Base-by-base conservation (phyloP, 2,329 filamentous ascomycete species). In the Harringtonia lauricola region DNA sequence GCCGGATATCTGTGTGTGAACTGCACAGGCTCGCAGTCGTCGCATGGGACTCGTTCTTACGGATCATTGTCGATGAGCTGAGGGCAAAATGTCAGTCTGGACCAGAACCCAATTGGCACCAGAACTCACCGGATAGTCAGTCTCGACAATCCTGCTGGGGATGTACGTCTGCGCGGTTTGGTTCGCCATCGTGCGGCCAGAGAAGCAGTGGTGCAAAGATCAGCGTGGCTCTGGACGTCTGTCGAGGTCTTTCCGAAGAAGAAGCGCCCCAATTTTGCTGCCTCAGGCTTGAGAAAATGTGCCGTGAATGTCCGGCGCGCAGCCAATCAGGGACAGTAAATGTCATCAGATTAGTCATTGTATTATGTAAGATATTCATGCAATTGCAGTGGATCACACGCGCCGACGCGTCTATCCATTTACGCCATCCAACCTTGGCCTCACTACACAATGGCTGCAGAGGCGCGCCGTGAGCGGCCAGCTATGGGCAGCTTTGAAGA, bases 11-110 rank as follows among this genome's bases (percentile, higher is more conserved):
- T n/a, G n/a, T 47, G 17, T 37, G n/a, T 31, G 41, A 37, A 36
- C 4, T 17, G 8, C 10, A 34, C 28, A 10, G 26, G 3, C 18
- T 6, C n/a, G 15, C 42, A 31, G 17, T 17, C 19, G 39, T 33
- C 12, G 22, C 7, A n/a, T 15, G 22, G 19, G 22, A 9, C 9
- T 28, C n/a, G 17, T 15, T 36, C 49, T 62, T 89, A 95, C 89
- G 92, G 92, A 67, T 98, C 92, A 71, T 86, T 94, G 72, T 98
- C 92, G 67, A 98, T 96, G 70, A 96, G 84, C 92, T 98, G 50
- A 15, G 38, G 8, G 42, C 13, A 21, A 18, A 8, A 10, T 31
- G 26, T n/a, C n/a, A 30, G 12, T 24, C 45, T 34, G 21, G 41
- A 52, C 44, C 33, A 29, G 24, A 34, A 40, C 31, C 43, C 48